A percentile compares a stretch with the other conserved stretches of the same genome.
phyloP scores from a whole-genome alignment of 2,329 filamentous ascomycete species.

The Rutstroemia sp. region DNA sequence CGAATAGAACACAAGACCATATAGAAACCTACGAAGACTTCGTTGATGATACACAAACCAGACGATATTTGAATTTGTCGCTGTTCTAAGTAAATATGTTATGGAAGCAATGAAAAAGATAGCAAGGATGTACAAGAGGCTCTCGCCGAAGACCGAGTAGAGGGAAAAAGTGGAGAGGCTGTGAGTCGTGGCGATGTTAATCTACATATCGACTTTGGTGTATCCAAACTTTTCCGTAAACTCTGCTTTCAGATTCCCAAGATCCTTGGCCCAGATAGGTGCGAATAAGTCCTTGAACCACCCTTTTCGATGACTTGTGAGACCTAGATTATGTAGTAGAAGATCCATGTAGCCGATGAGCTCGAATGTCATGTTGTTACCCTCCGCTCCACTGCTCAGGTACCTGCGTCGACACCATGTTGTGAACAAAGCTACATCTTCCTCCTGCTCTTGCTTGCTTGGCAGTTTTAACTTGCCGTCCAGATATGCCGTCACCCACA shows the following conservation, averaged over 20 bases:
- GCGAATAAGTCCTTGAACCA: constrained; percentile 2
- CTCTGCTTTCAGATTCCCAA: background rate
- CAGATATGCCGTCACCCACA: constrained; percentile 8
- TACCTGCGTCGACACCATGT: constrained; percentile 8
- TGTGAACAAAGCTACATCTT: constrained; percentile 2
- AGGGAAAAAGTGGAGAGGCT: too few species aligned
- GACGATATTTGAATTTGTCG: too few species aligned
- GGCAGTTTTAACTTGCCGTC: constrained; percentile 1
- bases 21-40: too few species aligned
- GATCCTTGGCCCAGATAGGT: background rate
- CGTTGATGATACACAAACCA: too few species aligned
- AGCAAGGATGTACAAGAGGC: too few species aligned
- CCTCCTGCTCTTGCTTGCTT: background rate
- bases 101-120: too few species aligned
- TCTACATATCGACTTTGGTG: background rate
- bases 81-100: too few species aligned
- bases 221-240: background rate
- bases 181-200: too few species aligned
- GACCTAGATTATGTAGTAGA: background rate
- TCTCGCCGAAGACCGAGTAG: too few species aligned
- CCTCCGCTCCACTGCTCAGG: constrained; percentile 4
- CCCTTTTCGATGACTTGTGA: background rate
- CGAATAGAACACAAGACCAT: too few species aligned
- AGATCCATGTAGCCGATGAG: background rate
- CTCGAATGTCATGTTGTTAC: constrained; percentile 1